A percentile compares a stretch with the other conserved stretches of the same genome.
Evolutionary conservation across 164 flowering plant species (phyloP).

Genomic region (Berberis vulgaris): DNA sequence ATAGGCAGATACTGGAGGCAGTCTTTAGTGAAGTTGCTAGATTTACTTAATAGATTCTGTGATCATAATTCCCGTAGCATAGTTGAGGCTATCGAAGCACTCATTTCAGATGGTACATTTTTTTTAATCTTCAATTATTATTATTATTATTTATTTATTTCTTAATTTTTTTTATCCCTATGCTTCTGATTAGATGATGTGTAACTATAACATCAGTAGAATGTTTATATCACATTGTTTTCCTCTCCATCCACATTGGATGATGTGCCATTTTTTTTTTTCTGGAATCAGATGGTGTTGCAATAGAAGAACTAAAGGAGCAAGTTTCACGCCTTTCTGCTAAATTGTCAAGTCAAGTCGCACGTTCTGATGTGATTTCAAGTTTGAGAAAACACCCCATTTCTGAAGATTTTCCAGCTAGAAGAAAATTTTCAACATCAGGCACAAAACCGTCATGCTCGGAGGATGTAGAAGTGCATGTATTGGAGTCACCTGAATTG

Average conservation of each 20-base stretch:
- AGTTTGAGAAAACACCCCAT: constrained; percentile 12
- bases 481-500: constrained; percentile 16
- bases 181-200: too few relatives aligned
- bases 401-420: constrained; percentile 17
- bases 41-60: constrained; percentile 33
- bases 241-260: neutral
- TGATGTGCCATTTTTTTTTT: constrained; percentile 8
- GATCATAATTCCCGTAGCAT: constrained; percentile 19
- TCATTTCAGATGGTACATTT: constrained; percentile 52
- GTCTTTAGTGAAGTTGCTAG: constrained; percentile 38
- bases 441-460: constrained; percentile 10
- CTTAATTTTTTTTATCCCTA: too few relatives aligned
- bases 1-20: constrained; percentile 71
- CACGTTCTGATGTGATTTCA: constrained; percentile 5
- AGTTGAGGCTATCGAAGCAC: constrained; percentile 38
- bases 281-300: constrained; percentile 31
- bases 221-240: neutral
- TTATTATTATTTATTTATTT: neutral
- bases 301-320: constrained; percentile 46
- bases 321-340: constrained; percentile 53
- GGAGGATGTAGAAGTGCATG: constrained; percentile 23
- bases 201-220: too few relatives aligned
- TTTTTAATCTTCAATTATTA: neutral
- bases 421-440: constrained; percentile 17
- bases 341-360: constrained; percentile 35